Evolutionary conservation across 2,329 filamentous ascomycete genomes (phyloP).

Genomic region (Neonectria ditissima): DNA sequence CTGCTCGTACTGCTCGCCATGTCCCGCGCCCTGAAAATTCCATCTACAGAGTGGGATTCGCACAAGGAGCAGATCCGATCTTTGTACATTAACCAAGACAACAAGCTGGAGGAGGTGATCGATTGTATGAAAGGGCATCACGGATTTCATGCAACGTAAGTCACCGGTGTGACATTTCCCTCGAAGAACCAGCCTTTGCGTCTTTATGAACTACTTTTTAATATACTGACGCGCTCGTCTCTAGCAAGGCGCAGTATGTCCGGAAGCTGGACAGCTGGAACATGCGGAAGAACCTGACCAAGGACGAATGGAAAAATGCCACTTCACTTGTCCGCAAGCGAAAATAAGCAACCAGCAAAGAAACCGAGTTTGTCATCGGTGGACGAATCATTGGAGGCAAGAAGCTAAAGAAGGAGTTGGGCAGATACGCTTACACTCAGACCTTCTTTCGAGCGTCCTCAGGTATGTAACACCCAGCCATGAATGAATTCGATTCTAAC

Average conservation of each 20-base stretch:
- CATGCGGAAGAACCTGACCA: slow-evolving; percentile 15
- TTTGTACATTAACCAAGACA: slow-evolving; percentile 18
- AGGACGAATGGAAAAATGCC: slow-evolving; percentile 12
- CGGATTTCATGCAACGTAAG: slow-evolving; percentile 15
- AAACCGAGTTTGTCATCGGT: slow-evolving; percentile 7
- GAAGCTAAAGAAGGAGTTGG: slow-evolving; percentile 11
- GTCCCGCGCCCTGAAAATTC: slow-evolving; percentile 7
- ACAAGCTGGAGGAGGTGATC: slow-evolving; percentile 17
- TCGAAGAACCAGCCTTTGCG: background rate
- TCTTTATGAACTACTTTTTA: background rate
- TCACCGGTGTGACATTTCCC: background rate
- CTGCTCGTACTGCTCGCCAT: slow-evolving; percentile 1
- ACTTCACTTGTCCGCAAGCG: background rate
- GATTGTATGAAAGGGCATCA: slow-evolving; percentile 1
- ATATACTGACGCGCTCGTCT: background rate
- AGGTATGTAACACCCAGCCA: background rate
- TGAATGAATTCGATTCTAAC: too few species aligned
- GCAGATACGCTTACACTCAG: slow-evolving; percentile 1
- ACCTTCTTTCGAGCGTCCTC: background rate
- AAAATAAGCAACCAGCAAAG: background rate
- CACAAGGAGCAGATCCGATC: slow-evolving; percentile 2
- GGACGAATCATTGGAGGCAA: background rate
- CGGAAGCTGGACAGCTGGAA: slow-evolving; percentile 20
- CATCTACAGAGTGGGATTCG: background rate
- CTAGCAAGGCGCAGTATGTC: slow-evolving; percentile 16